Evolutionary conservation across 495 filamentous ascomycete species (phyloP).

Genomic region (Hypoxylon fuscum): DNA sequence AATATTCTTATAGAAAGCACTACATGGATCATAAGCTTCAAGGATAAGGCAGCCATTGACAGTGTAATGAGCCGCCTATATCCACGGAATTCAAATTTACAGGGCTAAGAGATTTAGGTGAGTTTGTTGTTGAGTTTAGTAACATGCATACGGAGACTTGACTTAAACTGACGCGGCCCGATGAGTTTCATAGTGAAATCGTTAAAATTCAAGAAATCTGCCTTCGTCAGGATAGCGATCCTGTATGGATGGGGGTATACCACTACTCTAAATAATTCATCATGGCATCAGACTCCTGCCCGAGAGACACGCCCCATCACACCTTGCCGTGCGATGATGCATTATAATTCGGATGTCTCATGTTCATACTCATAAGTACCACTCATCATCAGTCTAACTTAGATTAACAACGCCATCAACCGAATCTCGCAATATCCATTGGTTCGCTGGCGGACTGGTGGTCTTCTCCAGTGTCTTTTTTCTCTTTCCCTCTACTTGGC

Average conservation of each 20-base stretch:
- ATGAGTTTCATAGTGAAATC: not conserved
- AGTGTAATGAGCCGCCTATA: no score
- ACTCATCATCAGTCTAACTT: slow-evolving; percentile 18
- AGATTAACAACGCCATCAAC: slow-evolving; percentile 22
- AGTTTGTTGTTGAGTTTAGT: no score
- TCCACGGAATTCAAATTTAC: no score
- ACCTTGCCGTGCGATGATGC: slow-evolving; percentile 37
- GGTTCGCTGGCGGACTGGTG: slow-evolving; percentile 17
- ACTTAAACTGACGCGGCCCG: no score
- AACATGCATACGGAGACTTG: no score
- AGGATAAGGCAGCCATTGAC: no score
- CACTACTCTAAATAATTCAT: slow-evolving; percentile 5
- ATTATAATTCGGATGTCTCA: slow-evolving; percentile 40
- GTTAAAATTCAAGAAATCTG: slow-evolving; percentile 11
- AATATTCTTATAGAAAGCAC: no score
- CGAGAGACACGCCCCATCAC: slow-evolving; percentile 28
- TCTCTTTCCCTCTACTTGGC: not conserved
- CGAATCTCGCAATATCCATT: slow-evolving; percentile 18
- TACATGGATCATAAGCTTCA: no score
- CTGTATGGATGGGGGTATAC: slow-evolving; percentile 13
- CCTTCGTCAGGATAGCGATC: not conserved
- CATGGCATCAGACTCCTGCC: slow-evolving; percentile 42
- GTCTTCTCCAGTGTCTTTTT: slow-evolving; percentile 3
- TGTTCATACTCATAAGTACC: slow-evolving; percentile 27
- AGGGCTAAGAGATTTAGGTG: no score